These are phyloP conservation scores for Colletotrichum sp. DNA, from an alignment of 2,329 filamentous ascomycete genomes.

Conservation along the genomic window DNA sequence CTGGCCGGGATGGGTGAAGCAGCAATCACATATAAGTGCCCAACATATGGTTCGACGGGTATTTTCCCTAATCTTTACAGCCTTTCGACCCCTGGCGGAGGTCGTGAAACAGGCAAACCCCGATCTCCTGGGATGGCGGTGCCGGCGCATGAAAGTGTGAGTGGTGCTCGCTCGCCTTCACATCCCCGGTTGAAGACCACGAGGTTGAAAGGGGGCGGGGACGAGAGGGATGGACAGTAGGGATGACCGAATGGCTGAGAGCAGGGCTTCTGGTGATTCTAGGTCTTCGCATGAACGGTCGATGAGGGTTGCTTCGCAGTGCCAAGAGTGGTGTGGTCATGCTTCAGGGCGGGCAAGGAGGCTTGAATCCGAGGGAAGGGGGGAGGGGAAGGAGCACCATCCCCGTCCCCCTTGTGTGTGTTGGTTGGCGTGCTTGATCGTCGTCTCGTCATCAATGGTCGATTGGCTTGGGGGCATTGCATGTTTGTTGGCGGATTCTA, in stretches of 20 bases:
- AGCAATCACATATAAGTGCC: neutral
- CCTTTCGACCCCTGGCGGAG: neutral
- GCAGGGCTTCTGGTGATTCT: neutral
- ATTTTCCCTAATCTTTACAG: neutral
- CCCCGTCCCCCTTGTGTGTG: neutral
- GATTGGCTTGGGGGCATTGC: neutral
- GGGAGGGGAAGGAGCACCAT: neutral
- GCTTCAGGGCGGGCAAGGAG: neutral
- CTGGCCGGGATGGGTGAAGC: neutral
- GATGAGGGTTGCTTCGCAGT: neutral
- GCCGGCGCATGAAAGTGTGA: conserved; percentile 17
- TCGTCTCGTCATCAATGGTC: neutral
- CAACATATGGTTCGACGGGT: conserved; percentile 18
- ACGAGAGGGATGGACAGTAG: conserved; percentile 1
- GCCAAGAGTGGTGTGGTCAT: neutral
- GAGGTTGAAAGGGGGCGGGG: neutral
- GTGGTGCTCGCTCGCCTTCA: conserved; percentile 3
- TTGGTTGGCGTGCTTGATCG: neutral
- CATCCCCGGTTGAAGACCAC: neutral
- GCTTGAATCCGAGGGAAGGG: neutral
- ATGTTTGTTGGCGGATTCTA: neutral
- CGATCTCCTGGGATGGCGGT: neutral
- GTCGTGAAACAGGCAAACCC: conserved; percentile 3
- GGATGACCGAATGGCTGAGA: neutral
- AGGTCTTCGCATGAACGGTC: conserved; percentile 7